Conservation (phyloP, 2,329 filamentous ascomycete genomes). For the Cladobotryum mycophilum region DNA sequence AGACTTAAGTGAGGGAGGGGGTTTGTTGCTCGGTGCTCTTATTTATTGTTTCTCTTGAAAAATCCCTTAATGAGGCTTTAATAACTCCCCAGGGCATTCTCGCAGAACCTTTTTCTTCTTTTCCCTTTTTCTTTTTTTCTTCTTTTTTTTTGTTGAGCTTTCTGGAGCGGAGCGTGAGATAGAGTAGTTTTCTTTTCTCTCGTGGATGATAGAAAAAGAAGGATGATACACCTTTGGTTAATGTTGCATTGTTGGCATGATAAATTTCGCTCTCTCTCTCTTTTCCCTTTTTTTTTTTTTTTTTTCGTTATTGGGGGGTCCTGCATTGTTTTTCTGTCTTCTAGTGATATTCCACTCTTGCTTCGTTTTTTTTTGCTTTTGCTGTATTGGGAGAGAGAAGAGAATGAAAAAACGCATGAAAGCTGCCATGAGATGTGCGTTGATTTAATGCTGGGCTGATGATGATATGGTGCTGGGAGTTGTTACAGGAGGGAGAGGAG, state of each 20-base stretch:
- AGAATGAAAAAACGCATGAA: constrained; percentile 5
- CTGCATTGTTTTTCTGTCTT: background rate
- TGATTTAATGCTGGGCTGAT: background rate
- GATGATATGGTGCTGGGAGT: too few relatives aligned
- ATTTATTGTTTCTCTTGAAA: background rate
- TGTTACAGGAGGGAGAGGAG: too few relatives aligned
- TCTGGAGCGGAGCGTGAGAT: too few relatives aligned
- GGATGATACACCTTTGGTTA: constrained; percentile 8
- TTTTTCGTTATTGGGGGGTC: background rate
- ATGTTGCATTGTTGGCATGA: constrained; percentile 7
- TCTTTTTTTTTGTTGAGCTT: background rate
- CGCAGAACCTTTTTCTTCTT: background rate
- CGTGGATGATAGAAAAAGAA: constrained; percentile 4
- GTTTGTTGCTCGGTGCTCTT: background rate
- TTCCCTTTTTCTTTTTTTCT: background rate
- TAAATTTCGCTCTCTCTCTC: background rate
- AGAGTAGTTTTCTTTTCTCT: background rate
- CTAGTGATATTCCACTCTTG: background rate
- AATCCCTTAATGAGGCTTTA: constrained; percentile 4
- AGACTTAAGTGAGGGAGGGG: background rate
- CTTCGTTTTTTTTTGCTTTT: background rate
- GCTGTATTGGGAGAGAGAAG: background rate
- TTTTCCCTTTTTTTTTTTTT: background rate
- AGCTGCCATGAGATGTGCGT: background rate
- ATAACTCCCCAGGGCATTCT: constrained; percentile 1